These are phyloP conservation scores for Prunella vulgaris DNA, from an alignment of 257 asterid genomes.

Conservation along the genomic window DNA sequence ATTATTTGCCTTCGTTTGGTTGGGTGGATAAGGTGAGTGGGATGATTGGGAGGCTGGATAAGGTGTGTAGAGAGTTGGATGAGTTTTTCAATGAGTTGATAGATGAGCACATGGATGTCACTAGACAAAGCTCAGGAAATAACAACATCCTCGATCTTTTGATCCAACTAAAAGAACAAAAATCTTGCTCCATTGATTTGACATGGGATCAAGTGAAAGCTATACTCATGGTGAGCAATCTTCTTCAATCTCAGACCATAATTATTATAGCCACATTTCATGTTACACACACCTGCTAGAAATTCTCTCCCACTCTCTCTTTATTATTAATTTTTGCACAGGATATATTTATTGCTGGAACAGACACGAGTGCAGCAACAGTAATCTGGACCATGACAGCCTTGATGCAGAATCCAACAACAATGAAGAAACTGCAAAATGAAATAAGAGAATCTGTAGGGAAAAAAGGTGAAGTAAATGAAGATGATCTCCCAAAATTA, in stretches of 20 bases:
- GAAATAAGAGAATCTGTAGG: constrained; percentile 24
- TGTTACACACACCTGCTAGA: background rate
- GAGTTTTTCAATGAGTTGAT: constrained; percentile 30
- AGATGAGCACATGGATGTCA: constrained; percentile 25
- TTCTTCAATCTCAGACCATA: background rate
- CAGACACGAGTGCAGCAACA: constrained; percentile 37
- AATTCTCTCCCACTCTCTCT: background rate
- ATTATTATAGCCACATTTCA: too few relatives aligned
- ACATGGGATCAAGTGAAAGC: constrained; percentile 35
- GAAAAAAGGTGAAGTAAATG: constrained; percentile 20
- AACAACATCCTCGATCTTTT: constrained; percentile 32
- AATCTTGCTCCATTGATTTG: constrained; percentile 2
- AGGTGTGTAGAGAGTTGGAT: constrained; percentile 24
- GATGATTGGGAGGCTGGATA: constrained; percentile 30
- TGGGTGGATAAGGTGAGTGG: constrained; percentile 38
- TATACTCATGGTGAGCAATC: constrained; percentile 24
- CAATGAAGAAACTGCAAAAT: constrained; percentile 24
- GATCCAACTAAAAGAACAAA: constrained; percentile 23
- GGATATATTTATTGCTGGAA: constrained; percentile 39
- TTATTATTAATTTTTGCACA: background rate
- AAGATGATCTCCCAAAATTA: constrained; percentile 35
- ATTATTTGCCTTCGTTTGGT: constrained; percentile 32
- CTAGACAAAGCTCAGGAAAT: background rate
- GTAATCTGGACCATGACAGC: constrained; percentile 39
- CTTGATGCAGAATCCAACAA: constrained; percentile 23